Percentiles rank a stretch among this genome's conserved stretches.
Evolutionary conservation across 31 red algal species (phyloP).

Genomic region (Endocladia muricata): DNA sequence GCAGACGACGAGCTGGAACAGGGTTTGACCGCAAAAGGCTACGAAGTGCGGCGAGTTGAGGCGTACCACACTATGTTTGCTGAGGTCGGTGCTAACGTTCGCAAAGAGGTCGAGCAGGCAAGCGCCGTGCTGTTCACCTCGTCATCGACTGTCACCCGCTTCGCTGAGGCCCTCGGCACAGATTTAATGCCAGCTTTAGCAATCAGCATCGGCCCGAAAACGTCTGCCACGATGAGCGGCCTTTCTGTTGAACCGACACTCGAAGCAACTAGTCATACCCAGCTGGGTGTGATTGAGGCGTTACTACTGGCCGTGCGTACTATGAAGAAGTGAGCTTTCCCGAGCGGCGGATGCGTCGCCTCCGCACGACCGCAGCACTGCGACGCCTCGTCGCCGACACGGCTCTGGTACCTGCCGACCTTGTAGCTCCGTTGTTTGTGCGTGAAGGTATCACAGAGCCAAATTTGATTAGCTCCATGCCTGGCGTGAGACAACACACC

Average conservation of each 20-base stretch:
- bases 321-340: too few relatives aligned
- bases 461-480: neutral
- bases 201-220: too few relatives aligned
- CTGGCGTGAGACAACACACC: neutral
- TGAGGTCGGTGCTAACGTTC: neutral
- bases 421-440: neutral
- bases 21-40: neutral
- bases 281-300: too few relatives aligned
- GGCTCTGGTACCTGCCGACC: neutral
- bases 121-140: neutral
- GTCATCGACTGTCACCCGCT: neutral
- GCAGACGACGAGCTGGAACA: neutral
- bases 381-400: constrained; percentile 8
- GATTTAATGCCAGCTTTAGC: too few relatives aligned
- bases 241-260: too few relatives aligned
- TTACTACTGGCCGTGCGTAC: too few relatives aligned
- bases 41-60: neutral
- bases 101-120: neutral
- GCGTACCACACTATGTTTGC: neutral
- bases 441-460: neutral
- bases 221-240: too few relatives aligned
- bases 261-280: too few relatives aligned
- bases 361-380: neutral
- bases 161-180: neutral
- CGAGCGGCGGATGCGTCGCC: neutral